These are phyloP conservation scores for Aegilops longissima DNA, from an alignment of 176 grass and related monocot genomes.

Conservation along the genomic window DNA sequence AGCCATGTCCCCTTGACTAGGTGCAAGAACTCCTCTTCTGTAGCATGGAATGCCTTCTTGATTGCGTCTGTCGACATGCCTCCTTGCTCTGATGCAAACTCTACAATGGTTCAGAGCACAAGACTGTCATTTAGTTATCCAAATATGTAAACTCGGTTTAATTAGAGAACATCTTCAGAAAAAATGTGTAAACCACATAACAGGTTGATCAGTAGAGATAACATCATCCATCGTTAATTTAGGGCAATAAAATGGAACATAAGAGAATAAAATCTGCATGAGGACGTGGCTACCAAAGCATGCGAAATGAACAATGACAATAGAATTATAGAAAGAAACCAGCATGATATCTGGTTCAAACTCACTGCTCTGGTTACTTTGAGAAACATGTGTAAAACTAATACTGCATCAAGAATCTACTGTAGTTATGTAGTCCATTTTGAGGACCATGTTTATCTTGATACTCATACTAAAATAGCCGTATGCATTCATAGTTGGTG, in stretches of 20 bases:
- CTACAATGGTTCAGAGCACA: neutral
- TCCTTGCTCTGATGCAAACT: constrained; percentile 23
- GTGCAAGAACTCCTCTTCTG: constrained; percentile 33
- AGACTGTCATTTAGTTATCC: neutral
- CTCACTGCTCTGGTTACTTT: neutral
- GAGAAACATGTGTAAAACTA: constrained; percentile 4
- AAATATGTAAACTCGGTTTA: neutral
- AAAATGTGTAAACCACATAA: neutral
- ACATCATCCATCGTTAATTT: neutral
- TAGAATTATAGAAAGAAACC: neutral
- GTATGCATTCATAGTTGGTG: no score
- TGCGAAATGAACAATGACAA: no score
- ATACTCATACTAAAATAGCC: no score
- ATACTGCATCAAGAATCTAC: neutral
- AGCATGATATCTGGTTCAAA: neutral
- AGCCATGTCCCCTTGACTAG: constrained; percentile 18
- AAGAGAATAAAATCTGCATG: neutral
- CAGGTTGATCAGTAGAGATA: neutral
- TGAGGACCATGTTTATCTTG: no score
- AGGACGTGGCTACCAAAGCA: neutral
- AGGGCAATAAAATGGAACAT: neutral
- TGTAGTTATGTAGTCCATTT: neutral
- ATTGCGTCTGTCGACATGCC: constrained; percentile 25
- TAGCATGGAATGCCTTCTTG: constrained; percentile 37
- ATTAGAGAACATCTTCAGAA: neutral